Evolutionary conservation across 495 filamentous ascomycete genomes (phyloP), one percentile per base, ranked within the genome.

Genomic region (Parathielavia appendiculata): DNA sequence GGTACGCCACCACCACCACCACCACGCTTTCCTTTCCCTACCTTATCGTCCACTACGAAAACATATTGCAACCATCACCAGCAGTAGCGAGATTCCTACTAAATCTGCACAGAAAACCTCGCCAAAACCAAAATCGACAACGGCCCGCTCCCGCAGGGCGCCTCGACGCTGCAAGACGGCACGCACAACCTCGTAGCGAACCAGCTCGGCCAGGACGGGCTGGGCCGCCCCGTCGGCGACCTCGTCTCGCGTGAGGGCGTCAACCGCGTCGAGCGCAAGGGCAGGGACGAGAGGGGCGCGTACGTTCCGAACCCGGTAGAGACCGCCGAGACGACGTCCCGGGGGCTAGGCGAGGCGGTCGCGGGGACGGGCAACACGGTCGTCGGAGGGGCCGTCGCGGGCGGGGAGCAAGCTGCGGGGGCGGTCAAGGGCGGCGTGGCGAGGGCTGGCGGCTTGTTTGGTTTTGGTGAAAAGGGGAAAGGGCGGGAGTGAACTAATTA

Each of bases 61-160:
- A 6, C 3, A 49, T 30, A 1, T 36, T 35, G 13, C 40, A 34
- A 30, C 22, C 4, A 49, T 22, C 32, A 36, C n/a, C n/a, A n/a
- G n/a, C n/a, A n/a, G n/a, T n/a, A n/a, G n/a, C n/a, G n/a, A n/a
- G n/a, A n/a, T n/a, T 12, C 12, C 48, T 13, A 17, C 13, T 16
- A 36, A 14, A 20, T 8, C n/a, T n/a, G n/a, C n/a, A n/a, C n/a
- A 88, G 86, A 87, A 49, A 74, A 77, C 36, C 79, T 89, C 39
- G 73, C 79, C 72, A 84, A 85, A 52, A 73, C 82, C 56, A 89
- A 87, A 73, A 60, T 88, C n/a, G 87, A 82, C 20, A 77, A 78
- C 62, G 70, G 84, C 67, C 62, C 78, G 1, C 80, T 84, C 67
- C n/a, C n/a, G n/a, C n/a, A n/a, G n/a, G n/a, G n/a, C n/a, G 76